Conservation (phyloP, 495 filamentous ascomycete species). For the Lentithecium fluviatile region DNA sequence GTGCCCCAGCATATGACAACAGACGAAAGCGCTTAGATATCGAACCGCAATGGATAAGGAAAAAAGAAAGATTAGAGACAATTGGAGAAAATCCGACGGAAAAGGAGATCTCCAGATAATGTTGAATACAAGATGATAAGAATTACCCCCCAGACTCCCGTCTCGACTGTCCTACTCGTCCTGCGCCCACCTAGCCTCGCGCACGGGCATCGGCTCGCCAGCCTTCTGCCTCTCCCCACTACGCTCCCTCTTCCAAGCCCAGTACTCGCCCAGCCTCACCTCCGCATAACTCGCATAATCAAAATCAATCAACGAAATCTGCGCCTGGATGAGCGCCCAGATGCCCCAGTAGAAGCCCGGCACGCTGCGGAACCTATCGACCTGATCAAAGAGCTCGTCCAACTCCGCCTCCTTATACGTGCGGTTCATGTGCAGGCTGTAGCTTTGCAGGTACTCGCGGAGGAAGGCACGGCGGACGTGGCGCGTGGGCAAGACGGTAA, state of each 20-base stretch:
- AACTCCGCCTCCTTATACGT: conserved; percentile 56
- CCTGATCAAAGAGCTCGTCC: conserved; percentile 67
- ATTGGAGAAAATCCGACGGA: no score
- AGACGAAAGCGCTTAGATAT: no score
- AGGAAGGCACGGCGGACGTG: conserved; percentile 79
- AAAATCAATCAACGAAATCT: conserved; percentile 94
- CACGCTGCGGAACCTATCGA: conserved; percentile 83
- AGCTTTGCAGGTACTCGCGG: conserved; percentile 69
- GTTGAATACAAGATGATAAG: neutral
- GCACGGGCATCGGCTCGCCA: conserved; percentile 63
- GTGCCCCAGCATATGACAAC: neutral
- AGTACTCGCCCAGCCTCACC: conserved; percentile 85
- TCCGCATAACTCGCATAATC: conserved; percentile 94
- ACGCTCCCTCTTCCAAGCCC: conserved; percentile 80
- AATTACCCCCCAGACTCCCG: neutral
- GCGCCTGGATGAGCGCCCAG: conserved; percentile 95
- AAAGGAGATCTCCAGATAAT: no score
- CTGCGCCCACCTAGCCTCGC: conserved; percentile 83
- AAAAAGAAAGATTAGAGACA: neutral
- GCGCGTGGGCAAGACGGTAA: conserved; percentile 74
- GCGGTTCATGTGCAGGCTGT: conserved; percentile 44
- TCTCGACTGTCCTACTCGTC: conserved; percentile 44
- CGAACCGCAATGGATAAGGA: neutral
- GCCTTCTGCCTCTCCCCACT: conserved; percentile 58
- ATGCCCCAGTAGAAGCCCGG: conserved; percentile 93